Evolutionary conservation across 1,284 basidiomycete genomes (phyloP).

Genomic region (Cystobasidium pallidum): DNA sequence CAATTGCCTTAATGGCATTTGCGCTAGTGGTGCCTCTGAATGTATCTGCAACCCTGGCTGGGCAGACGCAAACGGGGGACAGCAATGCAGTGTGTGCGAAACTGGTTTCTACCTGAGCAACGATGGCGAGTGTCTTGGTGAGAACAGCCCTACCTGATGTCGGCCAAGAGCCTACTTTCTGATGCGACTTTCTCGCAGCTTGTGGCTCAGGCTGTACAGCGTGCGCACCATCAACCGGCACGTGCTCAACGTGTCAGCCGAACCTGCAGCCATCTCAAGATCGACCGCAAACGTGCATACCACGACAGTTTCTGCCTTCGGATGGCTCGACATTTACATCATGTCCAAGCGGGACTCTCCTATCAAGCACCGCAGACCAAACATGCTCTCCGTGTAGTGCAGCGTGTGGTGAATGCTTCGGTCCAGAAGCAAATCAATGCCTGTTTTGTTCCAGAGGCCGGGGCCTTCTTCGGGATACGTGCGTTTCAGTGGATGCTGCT

Average conservation of each 20-base stretch:
- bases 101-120: slow-evolving; percentile 72
- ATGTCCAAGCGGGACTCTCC: slow-evolving; percentile 70
- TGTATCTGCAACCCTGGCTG: slow-evolving; percentile 77
- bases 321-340: slow-evolving; percentile 59
- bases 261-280: slow-evolving; percentile 71
- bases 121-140: slow-evolving; percentile 71
- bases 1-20: slow-evolving; percentile 75
- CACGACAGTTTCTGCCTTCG: slow-evolving; percentile 60
- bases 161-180: slow-evolving; percentile 14
- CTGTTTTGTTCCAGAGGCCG: slow-evolving; percentile 52
- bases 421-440: slow-evolving; percentile 70
- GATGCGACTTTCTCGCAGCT: slow-evolving; percentile 56
- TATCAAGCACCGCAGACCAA: slow-evolving; percentile 60
- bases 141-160: slow-evolving; percentile 47
- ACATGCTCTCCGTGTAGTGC: slow-evolving; percentile 67
- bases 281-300: slow-evolving; percentile 66
- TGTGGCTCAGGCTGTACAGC: slow-evolving; percentile 71
- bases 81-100: slow-evolving; percentile 68
- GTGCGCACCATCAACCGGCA: slow-evolving; percentile 68
- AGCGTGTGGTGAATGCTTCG: slow-evolving; percentile 70
- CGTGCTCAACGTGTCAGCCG: slow-evolving; percentile 69
- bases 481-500: slow-evolving; percentile 64
- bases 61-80: slow-evolving; percentile 64
- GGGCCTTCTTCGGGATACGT: slow-evolving; percentile 56
- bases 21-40: slow-evolving; percentile 60